phyloP scores from a whole-genome alignment of 192 early-diverging fungal species.

The Lobosporangium transversale region DNA sequence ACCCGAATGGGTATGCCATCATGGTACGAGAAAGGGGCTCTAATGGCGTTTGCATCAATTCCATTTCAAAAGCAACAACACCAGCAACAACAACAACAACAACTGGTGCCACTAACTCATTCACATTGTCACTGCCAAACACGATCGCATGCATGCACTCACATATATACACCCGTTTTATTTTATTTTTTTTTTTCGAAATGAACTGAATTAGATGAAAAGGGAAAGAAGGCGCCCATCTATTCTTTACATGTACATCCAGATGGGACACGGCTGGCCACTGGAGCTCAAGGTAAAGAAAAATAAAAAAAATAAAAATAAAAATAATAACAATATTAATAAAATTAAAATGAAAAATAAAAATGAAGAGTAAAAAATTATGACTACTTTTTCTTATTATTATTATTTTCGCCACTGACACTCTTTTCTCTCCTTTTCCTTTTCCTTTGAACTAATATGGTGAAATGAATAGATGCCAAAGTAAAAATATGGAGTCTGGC shows the following conservation, averaged over 20 bases:
- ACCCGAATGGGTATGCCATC: slow-evolving; percentile 49
- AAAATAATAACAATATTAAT: no score
- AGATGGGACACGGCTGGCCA: slow-evolving; percentile 81
- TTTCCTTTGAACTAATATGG: background rate
- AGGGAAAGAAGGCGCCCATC: slow-evolving; percentile 66
- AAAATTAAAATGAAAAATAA: no score
- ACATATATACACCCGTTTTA: no score
- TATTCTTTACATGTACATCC: slow-evolving; percentile 93
- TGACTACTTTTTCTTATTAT: background rate
- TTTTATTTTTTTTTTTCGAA: slow-evolving; percentile 1
- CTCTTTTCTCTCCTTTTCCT: background rate
- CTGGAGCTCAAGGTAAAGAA: slow-evolving; percentile 77
- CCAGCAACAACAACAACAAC: no score
- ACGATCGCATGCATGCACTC: no score
- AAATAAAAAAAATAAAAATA: no score
- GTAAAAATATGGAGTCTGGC: slow-evolving; percentile 90
- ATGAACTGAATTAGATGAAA: slow-evolving; percentile 32
- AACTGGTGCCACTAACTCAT: no score
- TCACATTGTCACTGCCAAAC: no score
- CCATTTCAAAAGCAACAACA: no score
- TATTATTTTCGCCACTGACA: background rate
- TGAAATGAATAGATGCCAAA: slow-evolving; percentile 72
- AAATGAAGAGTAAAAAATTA: no score
- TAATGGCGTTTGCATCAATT: no score
- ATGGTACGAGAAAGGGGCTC: slow-evolving; percentile 31